phyloP scores from a whole-genome alignment of 441 rosid species.

The Arabidopsis lyrata region DNA sequence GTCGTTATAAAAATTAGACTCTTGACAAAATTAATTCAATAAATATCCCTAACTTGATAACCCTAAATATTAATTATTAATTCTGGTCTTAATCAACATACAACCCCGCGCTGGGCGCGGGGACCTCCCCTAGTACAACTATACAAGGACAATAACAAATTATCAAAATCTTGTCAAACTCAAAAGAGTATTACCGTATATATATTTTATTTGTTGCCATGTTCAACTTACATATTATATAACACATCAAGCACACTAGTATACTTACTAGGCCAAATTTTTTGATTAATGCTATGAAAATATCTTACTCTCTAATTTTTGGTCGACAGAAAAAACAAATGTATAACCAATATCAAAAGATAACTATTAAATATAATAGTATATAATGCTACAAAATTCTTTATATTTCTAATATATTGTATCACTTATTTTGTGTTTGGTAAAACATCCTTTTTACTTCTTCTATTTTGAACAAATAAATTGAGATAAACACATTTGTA shows the following conservation, averaged over 20 bases:
- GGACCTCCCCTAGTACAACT: background rate
- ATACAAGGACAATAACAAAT: background rate
- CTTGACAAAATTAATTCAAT: too few species aligned
- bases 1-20: too few species aligned
- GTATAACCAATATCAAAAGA: background rate
- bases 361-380: background rate
- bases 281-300: background rate
- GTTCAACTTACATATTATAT: too few species aligned
- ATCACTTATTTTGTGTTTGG: background rate
- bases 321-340: background rate
- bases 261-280: background rate
- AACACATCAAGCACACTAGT: background rate
- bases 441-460: background rate
- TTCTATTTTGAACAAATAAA: background rate
- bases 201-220: background rate
- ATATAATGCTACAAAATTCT: background rate
- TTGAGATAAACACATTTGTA: background rate
- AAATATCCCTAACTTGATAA: too few species aligned
- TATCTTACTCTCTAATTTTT: background rate
- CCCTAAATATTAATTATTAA: too few species aligned
- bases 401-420: background rate
- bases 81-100: too few species aligned
- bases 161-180: background rate
- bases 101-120: too few species aligned
- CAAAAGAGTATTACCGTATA: background rate